phyloP scores from a whole-genome alignment of 2,329 filamentous ascomycete genomes.

The Plenodomus biglobosus region DNA sequence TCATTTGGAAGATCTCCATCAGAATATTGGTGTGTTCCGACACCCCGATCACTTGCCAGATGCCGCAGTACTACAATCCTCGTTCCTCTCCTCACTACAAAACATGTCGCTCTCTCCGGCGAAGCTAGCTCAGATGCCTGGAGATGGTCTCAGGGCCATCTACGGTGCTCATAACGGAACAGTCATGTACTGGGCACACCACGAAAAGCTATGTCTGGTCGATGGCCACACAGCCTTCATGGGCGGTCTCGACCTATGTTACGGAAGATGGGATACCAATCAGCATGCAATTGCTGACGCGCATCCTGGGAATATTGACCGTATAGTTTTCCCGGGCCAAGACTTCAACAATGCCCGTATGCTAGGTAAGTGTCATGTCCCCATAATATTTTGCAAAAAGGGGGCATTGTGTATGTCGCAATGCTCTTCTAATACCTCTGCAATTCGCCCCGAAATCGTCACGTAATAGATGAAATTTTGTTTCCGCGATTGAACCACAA shows the following conservation, averaged over 20 bases:
- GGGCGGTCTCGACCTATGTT: conserved; percentile 85
- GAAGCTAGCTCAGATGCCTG: conserved; percentile 64
- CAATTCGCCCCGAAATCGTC: not conserved
- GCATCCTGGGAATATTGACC: conserved; percentile 74
- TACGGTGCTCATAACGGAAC: conserved; percentile 82
- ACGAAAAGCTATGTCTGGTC: conserved; percentile 85
- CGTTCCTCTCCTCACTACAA: conserved; percentile 58
- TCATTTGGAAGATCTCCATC: conserved; percentile 72
- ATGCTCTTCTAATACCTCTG: conserved; percentile 37
- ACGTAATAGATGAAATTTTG: not conserved
- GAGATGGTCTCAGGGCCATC: conserved; percentile 72
- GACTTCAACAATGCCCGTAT: conserved; percentile 89
- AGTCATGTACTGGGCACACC: conserved; percentile 88
- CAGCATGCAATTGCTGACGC: conserved; percentile 82
- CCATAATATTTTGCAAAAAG: not conserved
- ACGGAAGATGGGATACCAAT: conserved; percentile 84
- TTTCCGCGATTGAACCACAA: not conserved
- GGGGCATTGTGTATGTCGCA: not conserved
- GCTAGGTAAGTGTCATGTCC: conserved; percentile 58
- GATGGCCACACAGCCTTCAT: conserved; percentile 83
- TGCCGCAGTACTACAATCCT: conserved; percentile 64
- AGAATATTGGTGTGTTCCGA: conserved; percentile 84
- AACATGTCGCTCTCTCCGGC: conserved; percentile 58
- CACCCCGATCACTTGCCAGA: conserved; percentile 87
- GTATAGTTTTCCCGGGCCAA: conserved; percentile 82